phyloP scores from a whole-genome alignment of 768 basidiomycete genomes.

The Chlorophyllum brunneum region DNA sequence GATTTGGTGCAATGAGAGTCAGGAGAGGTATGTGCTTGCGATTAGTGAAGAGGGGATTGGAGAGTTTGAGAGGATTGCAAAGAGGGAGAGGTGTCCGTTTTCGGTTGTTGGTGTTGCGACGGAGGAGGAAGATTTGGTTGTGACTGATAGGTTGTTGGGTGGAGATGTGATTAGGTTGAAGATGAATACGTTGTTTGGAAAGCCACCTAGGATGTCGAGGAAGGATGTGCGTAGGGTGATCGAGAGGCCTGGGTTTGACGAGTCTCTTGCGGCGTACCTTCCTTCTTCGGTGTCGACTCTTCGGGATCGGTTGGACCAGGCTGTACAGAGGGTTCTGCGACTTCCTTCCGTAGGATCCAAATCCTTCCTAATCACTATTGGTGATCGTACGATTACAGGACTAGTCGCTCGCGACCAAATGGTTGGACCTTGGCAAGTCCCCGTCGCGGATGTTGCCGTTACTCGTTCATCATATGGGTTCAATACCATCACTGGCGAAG shows the following conservation, averaged over 20 bases:
- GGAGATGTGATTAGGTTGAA: constrained; percentile 81
- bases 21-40: constrained; percentile 96
- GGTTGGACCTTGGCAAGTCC: constrained; percentile 99
- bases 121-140: constrained; percentile 73
- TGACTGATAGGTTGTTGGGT: constrained; percentile 81
- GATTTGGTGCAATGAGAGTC: constrained; percentile 99
- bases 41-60: constrained; percentile 60
- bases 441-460: constrained; percentile 95
- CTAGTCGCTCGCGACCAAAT: constrained; percentile 96
- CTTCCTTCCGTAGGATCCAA: constrained; percentile 94
- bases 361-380: constrained; percentile 97
- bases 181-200: constrained; percentile 96
- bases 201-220: constrained; percentile 88
- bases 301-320: constrained; percentile 51
- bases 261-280: constrained; percentile 63
- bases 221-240: constrained; percentile 49
- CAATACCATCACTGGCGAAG: constrained; percentile 78
- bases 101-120: constrained; percentile 90
- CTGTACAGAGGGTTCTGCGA: constrained; percentile 78
- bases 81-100: constrained; percentile 90
- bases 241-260: constrained; percentile 57
- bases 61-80: constrained; percentile 72
- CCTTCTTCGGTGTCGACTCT: constrained; percentile 34
- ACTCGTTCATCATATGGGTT: constrained; percentile 96
- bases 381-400: constrained; percentile 91